These are phyloP conservation scores for Polytrichum formosum DNA, from an alignment of 225 moss, liverwort and hornwort genomes.

Conservation along the genomic window DNA sequence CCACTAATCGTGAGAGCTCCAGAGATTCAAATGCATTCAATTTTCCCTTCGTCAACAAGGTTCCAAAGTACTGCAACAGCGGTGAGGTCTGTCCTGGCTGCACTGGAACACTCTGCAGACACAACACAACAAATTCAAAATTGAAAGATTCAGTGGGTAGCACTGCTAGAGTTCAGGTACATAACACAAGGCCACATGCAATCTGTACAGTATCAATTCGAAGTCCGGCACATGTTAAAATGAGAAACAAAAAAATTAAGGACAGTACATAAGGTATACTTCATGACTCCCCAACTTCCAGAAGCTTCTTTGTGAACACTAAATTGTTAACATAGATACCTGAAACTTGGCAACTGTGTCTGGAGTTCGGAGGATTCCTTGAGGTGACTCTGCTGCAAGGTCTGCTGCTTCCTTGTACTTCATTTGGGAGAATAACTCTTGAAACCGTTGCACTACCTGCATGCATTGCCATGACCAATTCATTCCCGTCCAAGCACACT, in stretches of 20 bases:
- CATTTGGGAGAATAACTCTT: constrained; percentile 81
- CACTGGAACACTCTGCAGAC: constrained; percentile 73
- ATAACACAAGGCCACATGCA: not conserved
- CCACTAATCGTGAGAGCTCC: constrained; percentile 73
- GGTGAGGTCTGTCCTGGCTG: constrained; percentile 83
- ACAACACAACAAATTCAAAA: not conserved
- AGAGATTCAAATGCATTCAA: constrained; percentile 70
- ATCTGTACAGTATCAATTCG: too few relatives aligned
- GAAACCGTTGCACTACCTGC: constrained; percentile 71
- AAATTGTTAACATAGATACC: constrained; percentile 14
- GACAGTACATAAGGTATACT: too few relatives aligned
- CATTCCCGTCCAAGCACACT: too few relatives aligned
- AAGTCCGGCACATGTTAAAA: too few relatives aligned
- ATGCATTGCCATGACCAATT: too few relatives aligned
- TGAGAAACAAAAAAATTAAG: too few relatives aligned
- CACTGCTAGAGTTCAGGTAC: not conserved
- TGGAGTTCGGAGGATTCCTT: constrained; percentile 77
- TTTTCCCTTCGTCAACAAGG: constrained; percentile 74
- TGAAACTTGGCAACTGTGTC: constrained; percentile 85
- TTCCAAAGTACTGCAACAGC: constrained; percentile 77
- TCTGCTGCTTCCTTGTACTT: constrained; percentile 90
- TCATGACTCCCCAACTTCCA: too few relatives aligned
- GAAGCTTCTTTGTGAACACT: not conserved
- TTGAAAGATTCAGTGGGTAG: not conserved
- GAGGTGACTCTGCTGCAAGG: constrained; percentile 82